A percentile compares a stretch with the other conserved stretches of the same genome.
Conservation (phyloP, 2,329 filamentous ascomycete genomes). For the Aspergillus ustus region DNA sequence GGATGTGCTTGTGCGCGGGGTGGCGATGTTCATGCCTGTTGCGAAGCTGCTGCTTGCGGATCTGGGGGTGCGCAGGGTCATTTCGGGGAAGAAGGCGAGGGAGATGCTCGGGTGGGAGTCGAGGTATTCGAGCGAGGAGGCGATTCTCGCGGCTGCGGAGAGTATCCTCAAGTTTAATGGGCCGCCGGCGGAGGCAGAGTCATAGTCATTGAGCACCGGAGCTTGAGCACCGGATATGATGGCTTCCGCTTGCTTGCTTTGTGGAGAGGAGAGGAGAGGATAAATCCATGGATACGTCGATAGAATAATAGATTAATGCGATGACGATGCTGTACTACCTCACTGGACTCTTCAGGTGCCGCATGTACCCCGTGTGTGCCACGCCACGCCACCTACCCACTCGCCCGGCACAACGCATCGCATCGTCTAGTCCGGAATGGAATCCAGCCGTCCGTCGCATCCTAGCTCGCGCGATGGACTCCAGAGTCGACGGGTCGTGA, state of each 20-base stretch:
- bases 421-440: background rate
- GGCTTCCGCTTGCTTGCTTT: too few relatives aligned
- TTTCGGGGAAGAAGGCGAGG: background rate
- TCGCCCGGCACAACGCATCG: background rate
- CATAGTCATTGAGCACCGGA: too few relatives aligned
- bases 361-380: too few relatives aligned
- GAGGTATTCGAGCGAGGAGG: background rate
- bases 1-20: background rate
- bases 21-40: background rate
- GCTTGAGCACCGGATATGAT: too few relatives aligned
- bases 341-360: too few relatives aligned
- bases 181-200: too few relatives aligned
- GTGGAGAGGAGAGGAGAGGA: too few relatives aligned
- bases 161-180: background rate
- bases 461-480: too few relatives aligned
- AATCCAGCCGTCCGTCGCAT: background rate
- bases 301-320: background rate
- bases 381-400: too few relatives aligned
- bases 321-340: background rate
- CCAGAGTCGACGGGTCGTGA: too few relatives aligned
- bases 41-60: background rate
- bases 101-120: conserved; percentile 1
- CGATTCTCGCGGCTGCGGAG: conserved; percentile 1
- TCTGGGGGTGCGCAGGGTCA: background rate
- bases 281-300: too few relatives aligned